phyloP scores from a whole-genome alignment of 116 monocot genomes.

The Posidonia oceanica region DNA sequence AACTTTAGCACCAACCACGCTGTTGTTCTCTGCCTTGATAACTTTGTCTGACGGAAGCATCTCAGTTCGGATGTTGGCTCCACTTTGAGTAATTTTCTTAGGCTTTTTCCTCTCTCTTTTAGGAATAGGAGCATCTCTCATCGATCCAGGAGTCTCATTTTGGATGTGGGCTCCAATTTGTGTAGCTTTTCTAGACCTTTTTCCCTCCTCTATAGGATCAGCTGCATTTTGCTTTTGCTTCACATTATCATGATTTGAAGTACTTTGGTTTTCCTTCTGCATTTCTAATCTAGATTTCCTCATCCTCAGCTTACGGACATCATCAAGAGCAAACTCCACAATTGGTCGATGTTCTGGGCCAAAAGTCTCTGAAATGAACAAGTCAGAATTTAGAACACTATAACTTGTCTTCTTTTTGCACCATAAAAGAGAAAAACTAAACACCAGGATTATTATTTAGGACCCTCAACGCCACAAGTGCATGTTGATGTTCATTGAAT shows the following conservation, averaged over 20 bases:
- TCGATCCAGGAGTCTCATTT: not conserved
- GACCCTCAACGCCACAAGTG: conserved; percentile 90
- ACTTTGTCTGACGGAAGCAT: not conserved
- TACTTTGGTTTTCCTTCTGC: conserved; percentile 7
- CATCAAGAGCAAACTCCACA: conserved; percentile 85
- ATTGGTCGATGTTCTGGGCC: conserved; percentile 79
- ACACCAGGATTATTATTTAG: conserved; percentile 98
- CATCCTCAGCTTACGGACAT: conserved; percentile 9
- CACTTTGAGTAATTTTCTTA: not conserved
- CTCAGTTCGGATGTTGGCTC: not conserved
- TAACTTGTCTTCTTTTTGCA: not conserved
- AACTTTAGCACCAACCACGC: not conserved
- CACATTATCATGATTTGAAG: not conserved
- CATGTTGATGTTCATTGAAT: conserved; percentile 91
- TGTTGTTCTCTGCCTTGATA: not conserved
- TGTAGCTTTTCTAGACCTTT: not conserved
- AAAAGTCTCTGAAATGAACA: conserved; percentile 59
- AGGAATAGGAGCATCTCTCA: not conserved
- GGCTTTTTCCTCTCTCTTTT: conserved; percentile 1
- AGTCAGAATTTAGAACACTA: not conserved
- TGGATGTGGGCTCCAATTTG: not conserved
- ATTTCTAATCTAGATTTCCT: conserved; percentile 8
- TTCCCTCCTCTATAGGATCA: not conserved
- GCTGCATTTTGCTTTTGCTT: not conserved
- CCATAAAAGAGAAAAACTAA: not conserved